Base-by-base conservation (phyloP, 1,284 basidiomycete species). In the Tranzscheliella williamsii region DNA sequence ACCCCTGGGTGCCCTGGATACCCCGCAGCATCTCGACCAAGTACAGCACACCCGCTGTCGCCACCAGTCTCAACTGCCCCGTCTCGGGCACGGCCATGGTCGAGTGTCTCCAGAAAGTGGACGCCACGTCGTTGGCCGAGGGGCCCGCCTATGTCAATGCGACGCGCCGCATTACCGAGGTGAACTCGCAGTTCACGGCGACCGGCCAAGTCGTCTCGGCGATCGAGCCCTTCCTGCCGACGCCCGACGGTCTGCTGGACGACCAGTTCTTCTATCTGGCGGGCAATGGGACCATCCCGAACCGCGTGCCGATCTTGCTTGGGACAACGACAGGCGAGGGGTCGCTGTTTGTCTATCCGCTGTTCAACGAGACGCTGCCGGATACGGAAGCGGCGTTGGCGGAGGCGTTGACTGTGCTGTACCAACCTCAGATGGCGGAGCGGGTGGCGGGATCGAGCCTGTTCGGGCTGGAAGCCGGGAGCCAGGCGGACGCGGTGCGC, bases 201-300 rank as follows among this genome's bases (percentile, higher is more conserved):
- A 39, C 53, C 13, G 46, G 24, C n/a, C 20, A 40, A 12, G 33
- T 43, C 24, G 29, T 17, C 1, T 44, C 42, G 12, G 44, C 53
- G 13, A 36, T 57, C 27, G 33, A 62, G 23, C 60, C 60, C 2
- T 63, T 56, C 54, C 36, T 56, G n/a, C 60, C 60, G 3, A 55
- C 48, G 2, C 39, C 54, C 4, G 60, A 63, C 13, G 50, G 22
- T 1, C 22, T 63, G 24, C 36, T 63, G 12, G 60, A 63, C 16
- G 60, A 53, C 15, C 60, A 63, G 24, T 37, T 52, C 33, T 63
- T 57, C 42, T 63, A 57, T 46, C 54, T 63, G 13, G 53, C 50
- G 0, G 53, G 53, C 32, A 63, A 63, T 37, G 53, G 53, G 0
- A 53, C 60, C 4, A 46, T 63, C 8, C 60, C 60, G 16, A 57